phyloP scores from a whole-genome alignment of 148 eudicot genomes.

The Heliosperma pusillum region DNA sequence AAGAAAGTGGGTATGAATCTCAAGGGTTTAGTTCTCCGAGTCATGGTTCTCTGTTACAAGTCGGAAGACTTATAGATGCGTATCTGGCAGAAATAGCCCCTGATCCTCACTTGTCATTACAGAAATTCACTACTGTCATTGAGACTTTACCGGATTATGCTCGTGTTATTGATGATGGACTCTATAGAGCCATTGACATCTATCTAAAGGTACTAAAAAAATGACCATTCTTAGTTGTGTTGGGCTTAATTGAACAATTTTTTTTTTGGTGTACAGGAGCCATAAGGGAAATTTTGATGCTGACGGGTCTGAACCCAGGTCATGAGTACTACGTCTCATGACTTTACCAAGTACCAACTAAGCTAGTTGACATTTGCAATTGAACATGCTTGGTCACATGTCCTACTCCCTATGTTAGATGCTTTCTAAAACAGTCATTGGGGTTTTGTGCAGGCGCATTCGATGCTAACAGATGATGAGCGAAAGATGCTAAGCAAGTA shows the following conservation, averaged over 20 bases:
- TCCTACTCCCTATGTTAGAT: too few relatives aligned
- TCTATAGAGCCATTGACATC: conserved; percentile 67
- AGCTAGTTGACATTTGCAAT: too few relatives aligned
- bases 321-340: too few relatives aligned
- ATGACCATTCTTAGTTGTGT: too few relatives aligned
- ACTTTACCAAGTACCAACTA: too few relatives aligned
- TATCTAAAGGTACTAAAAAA: conserved; percentile 52
- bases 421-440: too few relatives aligned
- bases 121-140: conserved; percentile 46
- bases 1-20: conserved; percentile 57
- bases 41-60: conserved; percentile 55
- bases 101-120: conserved; percentile 54
- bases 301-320: too few relatives aligned
- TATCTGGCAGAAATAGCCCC: conserved; percentile 69
- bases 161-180: conserved; percentile 74
- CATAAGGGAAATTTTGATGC: too few relatives aligned
- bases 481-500: conserved; percentile 50
- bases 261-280: too few relatives aligned
- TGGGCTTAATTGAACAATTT: too few relatives aligned
- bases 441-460: conserved; percentile 47
- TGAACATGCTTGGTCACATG: too few relatives aligned
- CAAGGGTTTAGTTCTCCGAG: conserved; percentile 51
- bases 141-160: conserved; percentile 68
- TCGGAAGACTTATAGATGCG: conserved; percentile 57
- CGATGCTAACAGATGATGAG: conserved; percentile 43